These are phyloP conservation scores for Dactylonectria macrodidyma DNA, from an alignment of 2,329 filamentous ascomycete species.

Conservation along the genomic window DNA sequence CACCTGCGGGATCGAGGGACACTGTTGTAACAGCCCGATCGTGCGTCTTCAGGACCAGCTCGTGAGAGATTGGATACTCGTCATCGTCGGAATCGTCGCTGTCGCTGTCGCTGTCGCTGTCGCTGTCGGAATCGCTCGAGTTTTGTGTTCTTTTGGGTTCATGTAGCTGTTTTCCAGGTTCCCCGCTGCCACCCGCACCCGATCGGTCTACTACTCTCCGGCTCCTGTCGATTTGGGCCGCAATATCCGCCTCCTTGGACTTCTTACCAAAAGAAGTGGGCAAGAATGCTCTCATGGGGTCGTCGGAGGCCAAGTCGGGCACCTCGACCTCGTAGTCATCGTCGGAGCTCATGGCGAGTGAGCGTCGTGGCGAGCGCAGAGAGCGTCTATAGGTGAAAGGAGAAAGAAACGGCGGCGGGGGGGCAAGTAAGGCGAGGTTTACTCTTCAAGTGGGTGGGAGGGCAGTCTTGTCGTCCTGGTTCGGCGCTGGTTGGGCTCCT, in stretches of 20 bases:
- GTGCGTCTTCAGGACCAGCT: conserved; percentile 93
- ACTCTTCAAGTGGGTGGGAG: conserved; percentile 37
- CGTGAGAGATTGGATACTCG: conserved; percentile 93
- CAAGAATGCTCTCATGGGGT: conserved; percentile 82
- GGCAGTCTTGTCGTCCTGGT: conserved; percentile 36
- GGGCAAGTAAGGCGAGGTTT: conserved; percentile 37
- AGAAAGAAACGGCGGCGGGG: conserved; percentile 38
- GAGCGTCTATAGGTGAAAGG: conserved; percentile 30
- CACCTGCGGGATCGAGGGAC: conserved; percentile 87
- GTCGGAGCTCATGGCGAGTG: conserved; percentile 68
- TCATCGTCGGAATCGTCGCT: conserved; percentile 77
- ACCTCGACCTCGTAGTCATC: conserved; percentile 71
- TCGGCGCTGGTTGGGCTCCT: conserved; percentile 40
- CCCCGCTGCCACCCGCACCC: conserved; percentile 32
- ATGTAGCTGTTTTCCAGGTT: conserved; percentile 31
- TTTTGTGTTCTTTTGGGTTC: conserved; percentile 54
- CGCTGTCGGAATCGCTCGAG: conserved; percentile 61
- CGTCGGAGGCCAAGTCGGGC: conserved; percentile 71
- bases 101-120: conserved; percentile 65
- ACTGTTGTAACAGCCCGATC: conserved; percentile 88
- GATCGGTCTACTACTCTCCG: conserved; percentile 66
- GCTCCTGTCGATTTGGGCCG: conserved; percentile 85
- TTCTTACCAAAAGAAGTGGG: conserved; percentile 90
- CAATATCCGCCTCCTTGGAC: conserved; percentile 79
- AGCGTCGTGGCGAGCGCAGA: conserved; percentile 29